Percentiles rank a stretch among this genome's conserved stretches.
phyloP scores from a whole-genome alignment of 2,329 filamentous ascomycete species.

The Tothia fuscella region DNA sequence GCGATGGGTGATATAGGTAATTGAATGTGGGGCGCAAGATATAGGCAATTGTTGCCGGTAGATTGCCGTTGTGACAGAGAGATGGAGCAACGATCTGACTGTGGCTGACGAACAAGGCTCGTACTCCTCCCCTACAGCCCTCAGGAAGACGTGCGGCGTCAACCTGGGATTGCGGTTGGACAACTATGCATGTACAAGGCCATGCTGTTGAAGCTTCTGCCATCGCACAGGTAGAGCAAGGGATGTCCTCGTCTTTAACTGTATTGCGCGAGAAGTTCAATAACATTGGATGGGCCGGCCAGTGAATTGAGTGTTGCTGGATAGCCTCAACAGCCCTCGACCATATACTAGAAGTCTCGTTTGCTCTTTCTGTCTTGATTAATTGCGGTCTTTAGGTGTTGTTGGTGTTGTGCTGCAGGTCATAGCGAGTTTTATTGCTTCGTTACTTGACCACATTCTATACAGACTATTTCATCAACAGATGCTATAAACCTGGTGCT shows the following conservation, averaged over 20 bases:
- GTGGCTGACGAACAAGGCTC: neutral
- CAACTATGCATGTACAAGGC: conserved; percentile 2
- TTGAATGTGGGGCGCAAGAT: neutral
- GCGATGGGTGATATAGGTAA: neutral
- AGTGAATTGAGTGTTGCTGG: neutral
- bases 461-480: no score
- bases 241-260: conserved; percentile 1
- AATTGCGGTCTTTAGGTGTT: no score
- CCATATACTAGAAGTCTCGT: no score
- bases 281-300: neutral
- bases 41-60: conserved; percentile 5
- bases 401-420: no score
- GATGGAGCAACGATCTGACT: neutral
- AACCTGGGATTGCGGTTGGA: neutral
- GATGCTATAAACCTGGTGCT: no score
- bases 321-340: no score
- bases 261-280: conserved; percentile 2
- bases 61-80: conserved; percentile 7
- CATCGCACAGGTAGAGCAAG: conserved; percentile 4
- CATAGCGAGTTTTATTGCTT: no score
- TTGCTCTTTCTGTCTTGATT: no score
- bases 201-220: neutral
- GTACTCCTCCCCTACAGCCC: neutral
- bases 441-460: no score
- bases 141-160: neutral